Base-by-base conservation (phyloP, 148 eudicot species). In the Chenopodium suecicum region DNA sequence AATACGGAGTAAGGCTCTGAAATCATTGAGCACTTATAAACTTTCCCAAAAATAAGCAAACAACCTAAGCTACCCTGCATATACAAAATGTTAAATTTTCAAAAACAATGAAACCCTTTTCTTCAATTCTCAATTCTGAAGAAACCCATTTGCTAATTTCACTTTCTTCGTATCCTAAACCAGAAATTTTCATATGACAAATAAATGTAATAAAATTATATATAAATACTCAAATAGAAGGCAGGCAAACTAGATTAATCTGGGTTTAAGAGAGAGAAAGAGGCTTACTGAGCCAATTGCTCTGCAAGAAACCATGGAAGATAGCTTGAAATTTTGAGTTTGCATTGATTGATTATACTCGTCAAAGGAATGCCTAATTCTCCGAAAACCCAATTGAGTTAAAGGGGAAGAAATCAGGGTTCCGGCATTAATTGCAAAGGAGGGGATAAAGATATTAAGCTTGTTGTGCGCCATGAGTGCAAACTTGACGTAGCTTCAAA, bases 211-310 rank as follows among this genome's bases (percentile, higher is more conserved):
- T 2, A 2, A 37, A 5, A 16, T 0, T 16, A 69, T 62, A n/a
- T 58, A 3, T 44, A 3, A 23, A 44, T 41, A 41, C 2, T 0
- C 5, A 7, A 70, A 7, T 41, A 70, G 5, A 68, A 68, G 4
- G 22, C 20, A 68, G 8, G 19, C 73, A 54, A 27, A 11, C 20
- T 70, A 70, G 25, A 46, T 37, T 1, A 5, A 7, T n/a, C 3
- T 3, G 11, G 31, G 14, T 4, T 1, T 29, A 7, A 17, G 54
- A 41, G 62, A 54, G 48, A 25, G 41, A 11, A 19, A 75, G 20
- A 81, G 56, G 25, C 84, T 83, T 88, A 92, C 97, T 50, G 93
- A 81, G 80, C 91, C 93, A 78, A 89, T 56, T 50, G 93, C 91
- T 87, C 84, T 84, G 25, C 81, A 82, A 62, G 85, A 74, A 77